Evolutionary conservation across 176 grass and related monocot genomes (phyloP), one percentile per base, ranked within the genome.

Genomic region (Neostapfia colusana): DNA sequence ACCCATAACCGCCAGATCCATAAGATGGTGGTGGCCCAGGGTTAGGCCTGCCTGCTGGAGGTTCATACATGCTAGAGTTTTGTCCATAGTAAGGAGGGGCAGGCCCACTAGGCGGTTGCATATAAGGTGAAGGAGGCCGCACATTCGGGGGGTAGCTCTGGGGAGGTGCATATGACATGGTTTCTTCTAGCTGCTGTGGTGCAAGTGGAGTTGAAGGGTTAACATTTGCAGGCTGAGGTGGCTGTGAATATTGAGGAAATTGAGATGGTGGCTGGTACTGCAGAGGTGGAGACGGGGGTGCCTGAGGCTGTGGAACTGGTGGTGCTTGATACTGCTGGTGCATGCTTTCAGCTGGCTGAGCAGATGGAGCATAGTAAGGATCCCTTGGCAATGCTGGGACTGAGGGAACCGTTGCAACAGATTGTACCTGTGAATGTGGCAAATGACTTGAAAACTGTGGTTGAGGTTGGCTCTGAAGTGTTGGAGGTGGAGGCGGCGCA

Each of bases 61-160:
- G 78, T 76, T 92, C 76, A 68, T 89, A 88, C 75, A 90, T 83
- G 69, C 70, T 71, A 72, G 77, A 70, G 31, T 84, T 86, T 63
- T 82, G 90, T 38, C 84, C 88, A 72, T 91, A 93, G 79, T 87
- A 89, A 63, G 88, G 91, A 59, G 87, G 73, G 5, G 85, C 59
- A 63, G 95, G 85, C 54, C 85, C 85, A 82, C 76, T 78, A 65
- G 76, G 56, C 0, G 67, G 86, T 61, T 75, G 82, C 78, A 90
- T 84, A 81, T 87, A 94, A 41, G 91, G 24, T 61, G 86, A n/a
- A 74, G 87, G 69, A 69, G 88, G 73, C 9, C 74, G 82, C 8
- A 63, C 80, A 41, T 84, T 89, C 10, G 87, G 79, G 27, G 91
- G 73, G 76, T 88, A 95, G 56, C 12, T 86, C 74, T 92, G 87